Conservation (phyloP, 495 filamentous ascomycete genomes). For the Aspergillus nidulans region DNA sequence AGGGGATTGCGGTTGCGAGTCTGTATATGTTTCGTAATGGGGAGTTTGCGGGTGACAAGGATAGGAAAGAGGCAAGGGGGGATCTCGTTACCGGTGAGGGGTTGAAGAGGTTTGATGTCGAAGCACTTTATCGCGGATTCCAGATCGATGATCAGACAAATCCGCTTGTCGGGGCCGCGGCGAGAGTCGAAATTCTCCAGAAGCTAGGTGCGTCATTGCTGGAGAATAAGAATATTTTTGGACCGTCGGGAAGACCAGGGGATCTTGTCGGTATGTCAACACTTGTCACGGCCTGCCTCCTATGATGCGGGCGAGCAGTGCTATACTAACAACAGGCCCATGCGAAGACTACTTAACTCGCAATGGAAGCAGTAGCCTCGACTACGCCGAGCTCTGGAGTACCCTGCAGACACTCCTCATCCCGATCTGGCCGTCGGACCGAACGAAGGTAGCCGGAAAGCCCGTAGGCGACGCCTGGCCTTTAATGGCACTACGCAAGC, state of each 20-base stretch:
- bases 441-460: conserved; percentile 46
- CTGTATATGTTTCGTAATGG: conserved; percentile 56
- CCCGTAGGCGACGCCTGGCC: conserved; percentile 59
- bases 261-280: conserved; percentile 48
- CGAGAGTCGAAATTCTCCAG: conserved; percentile 45
- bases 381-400: conserved; percentile 43
- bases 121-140: conserved; percentile 23
- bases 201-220: conserved; percentile 46
- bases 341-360: conserved; percentile 47
- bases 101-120: conserved; percentile 15
- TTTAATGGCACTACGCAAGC: conserved; percentile 22
- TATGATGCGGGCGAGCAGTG: not conserved
- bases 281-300: not conserved
- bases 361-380: conserved; percentile 13
- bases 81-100: conserved; percentile 29
- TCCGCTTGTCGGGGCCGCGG: conserved; percentile 47
- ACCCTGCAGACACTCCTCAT: conserved; percentile 48
- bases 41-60: conserved; percentile 35
- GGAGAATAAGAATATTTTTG: conserved; percentile 46
- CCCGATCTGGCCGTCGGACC: conserved; percentile 51
- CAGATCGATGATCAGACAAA: conserved; percentile 45
- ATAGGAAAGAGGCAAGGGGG: conserved; percentile 3
- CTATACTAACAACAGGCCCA: not conserved
- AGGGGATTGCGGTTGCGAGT: conserved; percentile 56
- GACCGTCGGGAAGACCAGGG: conserved; percentile 46